phyloP scores from a whole-genome alignment of 2,329 filamentous ascomycete genomes.

The Nothopassalora personata region DNA sequence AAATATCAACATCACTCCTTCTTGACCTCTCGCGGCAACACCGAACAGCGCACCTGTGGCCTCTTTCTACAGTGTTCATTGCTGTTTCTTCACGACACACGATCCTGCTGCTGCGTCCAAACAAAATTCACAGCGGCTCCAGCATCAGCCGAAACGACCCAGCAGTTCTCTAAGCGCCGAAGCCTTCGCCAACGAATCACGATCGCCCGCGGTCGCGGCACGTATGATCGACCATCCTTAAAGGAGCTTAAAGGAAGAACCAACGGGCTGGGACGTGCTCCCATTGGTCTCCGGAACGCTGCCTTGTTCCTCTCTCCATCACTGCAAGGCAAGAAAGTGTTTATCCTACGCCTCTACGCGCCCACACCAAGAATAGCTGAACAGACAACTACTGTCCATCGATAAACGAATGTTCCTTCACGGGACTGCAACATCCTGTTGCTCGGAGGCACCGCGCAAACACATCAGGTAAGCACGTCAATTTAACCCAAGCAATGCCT shows the following conservation, averaged over 20 bases:
- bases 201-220: constrained; percentile 7
- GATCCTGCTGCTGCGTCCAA: constrained; percentile 8
- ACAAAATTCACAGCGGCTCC: constrained; percentile 6
- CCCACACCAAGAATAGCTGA: constrained; percentile 27
- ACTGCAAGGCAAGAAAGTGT: constrained; percentile 10
- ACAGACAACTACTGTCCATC: not conserved
- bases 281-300: constrained; percentile 16
- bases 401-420: constrained; percentile 19
- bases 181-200: constrained; percentile 11
- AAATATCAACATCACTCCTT: constrained; percentile 4
- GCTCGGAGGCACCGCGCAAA: constrained; percentile 21
- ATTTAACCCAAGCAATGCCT: constrained; percentile 12
- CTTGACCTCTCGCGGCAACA: not conserved
- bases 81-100: not conserved
- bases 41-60: constrained; percentile 4
- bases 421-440: constrained; percentile 16
- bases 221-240: constrained; percentile 10
- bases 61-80: not conserved
- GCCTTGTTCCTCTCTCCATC: constrained; percentile 9
- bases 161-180: constrained; percentile 17
- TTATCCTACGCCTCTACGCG: constrained; percentile 22
- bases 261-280: constrained; percentile 9
- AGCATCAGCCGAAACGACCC: constrained; percentile 8
- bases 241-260: constrained; percentile 6
- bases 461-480: constrained; percentile 23